Evolutionary conservation across 306 rosid species (phyloP).

Genomic region (Adenanthera pavonina): DNA sequence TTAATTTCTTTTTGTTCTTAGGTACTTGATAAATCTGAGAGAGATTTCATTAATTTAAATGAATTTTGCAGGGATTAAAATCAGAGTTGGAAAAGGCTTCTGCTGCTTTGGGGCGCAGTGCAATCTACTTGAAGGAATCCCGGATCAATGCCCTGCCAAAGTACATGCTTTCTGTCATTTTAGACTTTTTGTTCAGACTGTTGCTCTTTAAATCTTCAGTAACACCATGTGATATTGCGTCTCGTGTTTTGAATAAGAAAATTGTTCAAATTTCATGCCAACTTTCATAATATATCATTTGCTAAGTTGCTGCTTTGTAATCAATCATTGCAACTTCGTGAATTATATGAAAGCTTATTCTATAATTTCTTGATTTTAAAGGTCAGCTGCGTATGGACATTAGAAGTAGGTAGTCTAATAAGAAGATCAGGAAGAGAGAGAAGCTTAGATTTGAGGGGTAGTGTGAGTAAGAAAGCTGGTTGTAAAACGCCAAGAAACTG

Average conservation of each 20-base stretch:
- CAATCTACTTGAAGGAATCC: conserved; percentile 84
- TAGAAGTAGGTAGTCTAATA: background rate
- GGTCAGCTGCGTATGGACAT: background rate
- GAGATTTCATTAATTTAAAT: conserved; percentile 31
- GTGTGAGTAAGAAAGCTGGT: background rate
- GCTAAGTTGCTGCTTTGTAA: background rate
- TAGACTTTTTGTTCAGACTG: background rate
- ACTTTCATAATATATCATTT: background rate
- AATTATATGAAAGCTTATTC: conserved; percentile 18
- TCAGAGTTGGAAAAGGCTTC: conserved; percentile 97
- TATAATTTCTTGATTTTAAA: background rate
- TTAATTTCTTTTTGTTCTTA: conserved; percentile 14
- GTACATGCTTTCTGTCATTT: conserved; percentile 47
- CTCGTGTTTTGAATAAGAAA: conserved; percentile 13
- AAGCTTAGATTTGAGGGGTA: background rate
- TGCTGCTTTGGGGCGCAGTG: conserved; percentile 90
- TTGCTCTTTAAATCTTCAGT: conserved; percentile 3
- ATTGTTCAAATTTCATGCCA: background rate
- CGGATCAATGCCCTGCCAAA: conserved; percentile 90
- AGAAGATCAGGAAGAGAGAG: background rate
- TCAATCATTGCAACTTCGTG: background rate
- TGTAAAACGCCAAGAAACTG: background rate
- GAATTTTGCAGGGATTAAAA: conserved; percentile 76
- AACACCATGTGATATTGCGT: conserved; percentile 11
- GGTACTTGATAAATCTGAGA: background rate